phyloP scores from a whole-genome alignment of 2,329 filamentous ascomycete genomes.

The Cylindrodendrum hubeiense region DNA sequence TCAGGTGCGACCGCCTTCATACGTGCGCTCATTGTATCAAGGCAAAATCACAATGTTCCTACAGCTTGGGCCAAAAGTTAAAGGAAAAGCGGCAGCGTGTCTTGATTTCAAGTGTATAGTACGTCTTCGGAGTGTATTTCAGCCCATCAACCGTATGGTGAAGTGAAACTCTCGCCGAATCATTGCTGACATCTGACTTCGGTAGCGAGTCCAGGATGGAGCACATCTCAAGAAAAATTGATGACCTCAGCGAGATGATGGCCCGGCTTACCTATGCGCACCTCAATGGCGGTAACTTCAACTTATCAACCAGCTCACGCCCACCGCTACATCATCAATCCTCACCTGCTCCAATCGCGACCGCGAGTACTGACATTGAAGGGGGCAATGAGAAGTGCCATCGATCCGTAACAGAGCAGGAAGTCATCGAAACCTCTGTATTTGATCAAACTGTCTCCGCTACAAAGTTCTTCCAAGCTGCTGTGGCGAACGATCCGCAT shows the following conservation, averaged over 20 bases:
- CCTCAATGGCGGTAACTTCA: not conserved
- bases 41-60: constrained; percentile 11
- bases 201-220: constrained; percentile 19
- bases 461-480: constrained; percentile 34
- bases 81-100: constrained; percentile 23
- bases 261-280: not conserved
- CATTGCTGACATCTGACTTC: not conserved
- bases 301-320: not conserved
- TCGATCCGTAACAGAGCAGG: constrained; percentile 19
- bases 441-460: constrained; percentile 36
- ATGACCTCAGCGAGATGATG: constrained; percentile 19
- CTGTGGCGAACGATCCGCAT: constrained; percentile 25
- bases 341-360: not conserved
- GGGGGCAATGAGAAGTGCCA: not conserved
- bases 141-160: too few species aligned
- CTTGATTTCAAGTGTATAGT: constrained; percentile 30
- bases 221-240: constrained; percentile 25
- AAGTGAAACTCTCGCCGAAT: too few species aligned
- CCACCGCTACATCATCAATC: not conserved
- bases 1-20: constrained; percentile 25
- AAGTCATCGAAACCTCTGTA: constrained; percentile 30
- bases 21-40: constrained; percentile 26
- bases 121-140: not conserved
- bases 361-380: too few species aligned
- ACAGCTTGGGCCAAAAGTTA: constrained; percentile 25